These are phyloP conservation scores for Colletotrichum sp. DNA, from an alignment of 2,329 filamentous ascomycete genomes.

Conservation along the genomic window DNA sequence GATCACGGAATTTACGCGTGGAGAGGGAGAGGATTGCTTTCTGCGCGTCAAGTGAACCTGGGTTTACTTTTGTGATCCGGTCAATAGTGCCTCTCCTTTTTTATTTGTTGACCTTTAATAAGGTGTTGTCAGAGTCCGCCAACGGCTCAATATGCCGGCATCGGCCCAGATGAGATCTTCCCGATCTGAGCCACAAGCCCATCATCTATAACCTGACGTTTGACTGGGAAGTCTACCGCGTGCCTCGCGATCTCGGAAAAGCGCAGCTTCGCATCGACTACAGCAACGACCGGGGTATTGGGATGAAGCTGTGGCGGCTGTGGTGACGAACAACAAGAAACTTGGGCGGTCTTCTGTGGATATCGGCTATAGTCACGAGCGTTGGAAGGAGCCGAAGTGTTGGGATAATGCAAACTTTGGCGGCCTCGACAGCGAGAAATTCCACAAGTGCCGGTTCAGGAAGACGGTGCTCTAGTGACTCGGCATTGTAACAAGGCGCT, in stretches of 20 bases:
- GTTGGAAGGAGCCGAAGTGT: rapidly evolving
- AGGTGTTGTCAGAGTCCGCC: rapidly evolving
- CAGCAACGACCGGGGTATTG: rapidly evolving
- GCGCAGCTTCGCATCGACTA: neutral
- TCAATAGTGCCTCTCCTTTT: neutral
- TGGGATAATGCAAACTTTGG: rapidly evolving
- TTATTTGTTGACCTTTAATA: rapidly evolving
- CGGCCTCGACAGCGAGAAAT: rapidly evolving
- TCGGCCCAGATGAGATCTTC: neutral
- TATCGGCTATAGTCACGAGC: neutral
- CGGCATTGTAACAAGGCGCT: neutral
- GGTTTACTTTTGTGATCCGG: neutral
- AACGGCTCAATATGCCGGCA: neutral
- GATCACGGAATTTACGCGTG: too few species aligned
- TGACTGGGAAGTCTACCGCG: rapidly evolving
- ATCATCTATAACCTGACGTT: neutral
- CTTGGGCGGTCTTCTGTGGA: neutral
- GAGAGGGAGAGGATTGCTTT: too few species aligned
- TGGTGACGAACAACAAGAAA: neutral
- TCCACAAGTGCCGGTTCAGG: too few species aligned
- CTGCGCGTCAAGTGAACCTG: neutral
- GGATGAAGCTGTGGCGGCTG: neutral
- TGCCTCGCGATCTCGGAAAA: neutral
- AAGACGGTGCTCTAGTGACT: neutral
- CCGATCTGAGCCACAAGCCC: neutral